phyloP scores from a whole-genome alignment of 2,329 filamentous ascomycete species.

The Diaporthe destruens region DNA sequence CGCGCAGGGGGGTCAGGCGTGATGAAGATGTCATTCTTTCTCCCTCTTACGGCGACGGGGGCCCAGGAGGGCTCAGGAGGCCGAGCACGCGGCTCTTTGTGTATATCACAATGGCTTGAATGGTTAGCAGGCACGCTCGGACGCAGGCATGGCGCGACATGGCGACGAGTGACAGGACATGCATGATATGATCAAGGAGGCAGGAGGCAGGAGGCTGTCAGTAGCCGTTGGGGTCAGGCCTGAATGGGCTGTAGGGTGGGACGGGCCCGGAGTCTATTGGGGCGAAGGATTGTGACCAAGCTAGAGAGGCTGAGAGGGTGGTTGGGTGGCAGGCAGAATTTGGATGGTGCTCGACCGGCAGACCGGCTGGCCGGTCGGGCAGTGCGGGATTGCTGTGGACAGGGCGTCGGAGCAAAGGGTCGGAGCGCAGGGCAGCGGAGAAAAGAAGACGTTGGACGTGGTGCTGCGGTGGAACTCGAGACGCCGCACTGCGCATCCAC shows the following conservation, averaged over 20 bases:
- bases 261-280: background rate
- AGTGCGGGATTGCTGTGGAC: conserved; percentile 24
- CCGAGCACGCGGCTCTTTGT: conserved; percentile 20
- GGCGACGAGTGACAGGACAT: background rate
- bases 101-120: too few relatives aligned
- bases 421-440: background rate
- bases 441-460: background rate
- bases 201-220: background rate
- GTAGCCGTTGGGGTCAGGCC: background rate
- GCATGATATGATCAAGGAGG: background rate
- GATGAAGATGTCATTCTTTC: background rate
- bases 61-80: too few relatives aligned
- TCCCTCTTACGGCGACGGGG: too few relatives aligned
- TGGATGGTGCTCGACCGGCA: background rate
- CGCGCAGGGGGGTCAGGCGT: conserved; percentile 12
- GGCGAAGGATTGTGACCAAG: background rate
- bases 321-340: too few relatives aligned
- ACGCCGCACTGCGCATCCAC: conserved; percentile 13
- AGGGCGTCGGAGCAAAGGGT: too few relatives aligned
- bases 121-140: too few relatives aligned
- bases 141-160: too few relatives aligned
- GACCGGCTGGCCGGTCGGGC: conserved; percentile 1
- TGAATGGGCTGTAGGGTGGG: background rate
- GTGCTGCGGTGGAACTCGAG: conserved; percentile 11
- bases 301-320: background rate